Conservation (phyloP, 129 eudicot species). For the Chrysanthemum seticuspe region DNA sequence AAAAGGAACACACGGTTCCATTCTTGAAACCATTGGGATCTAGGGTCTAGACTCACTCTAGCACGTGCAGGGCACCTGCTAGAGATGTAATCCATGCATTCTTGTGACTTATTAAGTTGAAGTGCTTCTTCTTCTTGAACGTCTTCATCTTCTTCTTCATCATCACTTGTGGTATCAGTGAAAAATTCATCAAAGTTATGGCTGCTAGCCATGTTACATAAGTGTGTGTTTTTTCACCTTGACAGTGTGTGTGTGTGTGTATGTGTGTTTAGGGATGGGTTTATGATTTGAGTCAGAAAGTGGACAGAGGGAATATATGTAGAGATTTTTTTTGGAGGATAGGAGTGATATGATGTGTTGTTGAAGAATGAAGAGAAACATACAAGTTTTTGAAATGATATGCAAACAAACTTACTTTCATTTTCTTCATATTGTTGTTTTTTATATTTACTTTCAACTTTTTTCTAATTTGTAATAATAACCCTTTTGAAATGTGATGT, state of each 20-base stretch:
- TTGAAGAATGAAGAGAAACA: background rate
- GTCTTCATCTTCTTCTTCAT: constrained; percentile 4
- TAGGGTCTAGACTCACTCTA: constrained; percentile 50
- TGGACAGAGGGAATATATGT: constrained; percentile 36
- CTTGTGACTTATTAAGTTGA: background rate
- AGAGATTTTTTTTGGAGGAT: constrained; percentile 26
- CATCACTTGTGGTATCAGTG: constrained; percentile 29
- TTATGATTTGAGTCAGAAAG: background rate
- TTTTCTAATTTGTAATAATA: too few species aligned
- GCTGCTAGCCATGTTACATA: constrained; percentile 30
- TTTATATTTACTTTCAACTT: too few species aligned
- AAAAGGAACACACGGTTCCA: constrained; percentile 94
- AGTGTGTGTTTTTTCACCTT: constrained; percentile 31
- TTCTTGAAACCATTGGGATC: constrained; percentile 68
- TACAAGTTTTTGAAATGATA: background rate
- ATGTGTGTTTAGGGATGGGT: constrained; percentile 2
- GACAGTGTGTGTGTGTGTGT: constrained; percentile 17
- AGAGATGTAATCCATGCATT: constrained; percentile 3
- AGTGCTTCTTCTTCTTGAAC: constrained; percentile 16
- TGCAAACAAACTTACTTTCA: too few species aligned
- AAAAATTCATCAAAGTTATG: constrained; percentile 35
- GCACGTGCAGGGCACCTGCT: constrained; percentile 32
- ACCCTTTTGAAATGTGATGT: too few species aligned
- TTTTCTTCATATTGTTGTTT: too few species aligned
- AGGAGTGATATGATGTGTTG: constrained; percentile 9